These are phyloP conservation scores for Umbelopsis ramanniana DNA, from an alignment of 192 early-diverging fungal genomes.

Conservation along the genomic window DNA sequence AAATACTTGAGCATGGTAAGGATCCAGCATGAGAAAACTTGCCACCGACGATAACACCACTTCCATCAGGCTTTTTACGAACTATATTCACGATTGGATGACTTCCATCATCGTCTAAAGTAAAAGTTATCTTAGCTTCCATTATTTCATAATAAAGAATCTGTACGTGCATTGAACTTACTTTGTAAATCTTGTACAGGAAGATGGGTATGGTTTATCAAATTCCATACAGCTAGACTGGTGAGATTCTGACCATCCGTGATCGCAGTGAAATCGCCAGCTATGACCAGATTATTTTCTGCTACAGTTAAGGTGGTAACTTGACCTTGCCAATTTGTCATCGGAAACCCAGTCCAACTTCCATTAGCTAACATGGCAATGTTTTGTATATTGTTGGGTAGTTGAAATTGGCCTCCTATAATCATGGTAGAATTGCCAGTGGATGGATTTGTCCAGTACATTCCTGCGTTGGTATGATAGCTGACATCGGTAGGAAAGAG, in stretches of 20 bases:
- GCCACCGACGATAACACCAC: conserved; percentile 54
- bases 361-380: conserved; percentile 52
- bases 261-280: conserved; percentile 51
- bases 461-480: conserved; percentile 45
- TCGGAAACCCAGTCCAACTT: conserved; percentile 47
- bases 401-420: conserved; percentile 60
- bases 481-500: not conserved
- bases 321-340: conserved; percentile 48
- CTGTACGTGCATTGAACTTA: conserved; percentile 22
- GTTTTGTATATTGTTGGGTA: conserved; percentile 45
- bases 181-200: conserved; percentile 30
- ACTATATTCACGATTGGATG: conserved; percentile 33
- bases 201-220: conserved; percentile 45
- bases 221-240: conserved; percentile 54
- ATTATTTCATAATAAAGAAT: conserved; percentile 49
- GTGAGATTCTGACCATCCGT: conserved; percentile 8
- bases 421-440: conserved; percentile 42
- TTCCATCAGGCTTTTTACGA: conserved; percentile 29
- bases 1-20: conserved; percentile 34
- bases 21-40: conserved; percentile 56
- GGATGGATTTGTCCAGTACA: conserved; percentile 55
- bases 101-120: conserved; percentile 30
- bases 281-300: conserved; percentile 60
- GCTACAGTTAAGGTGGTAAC: conserved; percentile 53
- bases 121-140: conserved; percentile 36